Conservation (phyloP, 1,284 basidiomycete species). For the Phylloboletellus chloephorus region DNA sequence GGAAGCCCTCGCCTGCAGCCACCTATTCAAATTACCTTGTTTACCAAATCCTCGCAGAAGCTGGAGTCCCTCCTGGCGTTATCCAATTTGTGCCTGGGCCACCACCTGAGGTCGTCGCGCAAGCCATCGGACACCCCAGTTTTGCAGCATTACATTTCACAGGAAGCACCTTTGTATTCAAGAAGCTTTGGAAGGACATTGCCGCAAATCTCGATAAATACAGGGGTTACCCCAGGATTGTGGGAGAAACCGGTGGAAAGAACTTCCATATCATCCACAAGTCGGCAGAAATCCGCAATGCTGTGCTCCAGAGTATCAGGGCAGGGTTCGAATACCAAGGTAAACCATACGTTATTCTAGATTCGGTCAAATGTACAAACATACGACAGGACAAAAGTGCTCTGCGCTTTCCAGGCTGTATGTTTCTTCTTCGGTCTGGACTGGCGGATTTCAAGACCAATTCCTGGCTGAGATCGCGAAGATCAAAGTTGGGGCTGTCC, state of each 20-base stretch:
- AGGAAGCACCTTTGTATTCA: conserved; percentile 92
- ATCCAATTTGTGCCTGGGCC: conserved; percentile 96
- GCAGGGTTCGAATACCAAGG: conserved; percentile 97
- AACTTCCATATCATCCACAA: conserved; percentile 96
- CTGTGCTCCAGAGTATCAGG: conserved; percentile 85
- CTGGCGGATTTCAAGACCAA: conserved; percentile 80
- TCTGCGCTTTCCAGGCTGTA: conserved; percentile 91
- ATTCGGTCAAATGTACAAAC: background rate
- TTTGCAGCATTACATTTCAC: conserved; percentile 97
- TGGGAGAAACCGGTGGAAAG: conserved; percentile 97
- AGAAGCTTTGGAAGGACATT: conserved; percentile 95
- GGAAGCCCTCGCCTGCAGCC: conserved; percentile 97
- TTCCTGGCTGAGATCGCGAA: conserved; percentile 72
- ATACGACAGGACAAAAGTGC: conserved; percentile 81
- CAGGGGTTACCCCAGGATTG: conserved; percentile 87
- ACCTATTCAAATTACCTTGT: conserved; percentile 94
- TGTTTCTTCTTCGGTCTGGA: conserved; percentile 85
- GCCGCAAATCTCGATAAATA: conserved; percentile 83
- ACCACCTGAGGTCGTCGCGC: conserved; percentile 75
- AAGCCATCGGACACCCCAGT: conserved; percentile 71
- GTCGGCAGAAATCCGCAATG: conserved; percentile 82
- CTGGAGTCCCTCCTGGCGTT: conserved; percentile 89
- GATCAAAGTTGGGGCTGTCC: conserved; percentile 80
- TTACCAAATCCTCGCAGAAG: conserved; percentile 90
- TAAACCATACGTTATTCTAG: conserved; percentile 18